Evolutionary conservation across 306 rosid genomes (phyloP).

Genomic region (Spatholobus suberectus): DNA sequence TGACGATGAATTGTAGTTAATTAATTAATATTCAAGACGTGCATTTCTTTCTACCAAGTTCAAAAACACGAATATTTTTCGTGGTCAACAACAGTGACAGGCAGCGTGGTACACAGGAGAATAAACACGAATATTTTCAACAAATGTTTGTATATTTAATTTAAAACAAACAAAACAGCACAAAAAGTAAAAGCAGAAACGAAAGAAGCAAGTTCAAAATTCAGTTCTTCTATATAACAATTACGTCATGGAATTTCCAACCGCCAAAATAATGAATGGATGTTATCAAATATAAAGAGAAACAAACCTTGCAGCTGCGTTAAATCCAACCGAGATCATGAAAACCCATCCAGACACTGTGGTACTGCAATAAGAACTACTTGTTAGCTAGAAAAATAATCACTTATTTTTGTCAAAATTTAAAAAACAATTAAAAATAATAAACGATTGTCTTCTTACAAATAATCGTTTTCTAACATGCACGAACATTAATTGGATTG

Average conservation of each 20-base stretch:
- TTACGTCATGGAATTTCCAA: no score
- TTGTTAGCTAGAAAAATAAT: not conserved
- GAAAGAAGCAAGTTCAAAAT: not conserved
- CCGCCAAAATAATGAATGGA: no score
- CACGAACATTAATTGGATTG: not conserved
- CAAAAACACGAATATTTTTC: not conserved
- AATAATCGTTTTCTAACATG: not conserved
- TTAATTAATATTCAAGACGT: not conserved
- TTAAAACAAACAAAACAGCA: not conserved
- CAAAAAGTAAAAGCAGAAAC: not conserved
- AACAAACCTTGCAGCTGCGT: constrained; percentile 84
- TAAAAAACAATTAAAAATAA: no score
- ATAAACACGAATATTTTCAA: not conserved
- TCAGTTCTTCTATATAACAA: no score
- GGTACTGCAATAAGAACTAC: constrained; percentile 57
- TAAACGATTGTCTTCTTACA: not conserved
- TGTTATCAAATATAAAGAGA: not conserved
- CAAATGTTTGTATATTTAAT: not conserved
- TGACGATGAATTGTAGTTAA: not conserved
- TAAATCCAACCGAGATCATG: constrained; percentile 89
- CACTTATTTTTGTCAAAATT: no score
- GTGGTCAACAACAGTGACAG: no score
- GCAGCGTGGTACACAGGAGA: no score
- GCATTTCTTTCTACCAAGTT: not conserved
- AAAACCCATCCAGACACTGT: constrained; percentile 75